Evolutionary conservation across 495 filamentous ascomycete genomes (phyloP).

Genomic region (Podospora anserina): DNA sequence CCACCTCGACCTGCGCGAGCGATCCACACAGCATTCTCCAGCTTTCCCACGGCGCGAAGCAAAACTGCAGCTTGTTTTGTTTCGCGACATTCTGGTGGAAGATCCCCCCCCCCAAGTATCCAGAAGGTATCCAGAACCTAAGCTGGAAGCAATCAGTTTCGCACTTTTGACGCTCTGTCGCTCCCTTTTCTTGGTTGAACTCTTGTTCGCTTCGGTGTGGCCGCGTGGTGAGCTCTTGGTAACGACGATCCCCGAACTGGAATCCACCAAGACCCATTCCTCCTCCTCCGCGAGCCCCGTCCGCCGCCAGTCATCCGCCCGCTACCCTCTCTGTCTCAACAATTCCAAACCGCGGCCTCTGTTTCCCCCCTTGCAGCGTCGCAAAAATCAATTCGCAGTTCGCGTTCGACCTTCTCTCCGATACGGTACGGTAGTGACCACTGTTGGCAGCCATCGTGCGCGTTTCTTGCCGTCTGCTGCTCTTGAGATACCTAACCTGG

Average conservation of each 20-base stretch:
- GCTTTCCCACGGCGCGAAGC: not conserved
- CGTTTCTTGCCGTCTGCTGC: not conserved
- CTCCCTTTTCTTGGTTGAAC: too few species aligned
- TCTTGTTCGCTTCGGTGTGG: not conserved
- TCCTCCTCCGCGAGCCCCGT: not conserved
- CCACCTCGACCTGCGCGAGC: not conserved
- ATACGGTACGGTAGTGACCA: not conserved
- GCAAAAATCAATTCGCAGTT: too few species aligned
- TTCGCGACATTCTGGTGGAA: not conserved
- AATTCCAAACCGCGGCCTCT: not conserved
- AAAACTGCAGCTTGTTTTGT: not conserved
- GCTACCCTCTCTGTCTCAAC: slow-evolving; percentile 8
- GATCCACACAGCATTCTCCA: not conserved
- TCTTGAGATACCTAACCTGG: too few species aligned
- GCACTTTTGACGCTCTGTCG: not conserved
- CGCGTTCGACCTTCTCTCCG: too few species aligned
- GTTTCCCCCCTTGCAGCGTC: not conserved
- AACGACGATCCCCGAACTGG: not conserved
- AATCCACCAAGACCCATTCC: not conserved
- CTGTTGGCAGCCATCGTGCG: not conserved
- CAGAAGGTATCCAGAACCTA: too few species aligned
- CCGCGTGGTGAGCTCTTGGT: not conserved
- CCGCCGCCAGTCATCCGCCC: not conserved
- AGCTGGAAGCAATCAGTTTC: not conserved
- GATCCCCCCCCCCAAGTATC: too few species aligned